Conservation (phyloP, 345 rosid genomes). For the Ceriops tagal region DNA sequence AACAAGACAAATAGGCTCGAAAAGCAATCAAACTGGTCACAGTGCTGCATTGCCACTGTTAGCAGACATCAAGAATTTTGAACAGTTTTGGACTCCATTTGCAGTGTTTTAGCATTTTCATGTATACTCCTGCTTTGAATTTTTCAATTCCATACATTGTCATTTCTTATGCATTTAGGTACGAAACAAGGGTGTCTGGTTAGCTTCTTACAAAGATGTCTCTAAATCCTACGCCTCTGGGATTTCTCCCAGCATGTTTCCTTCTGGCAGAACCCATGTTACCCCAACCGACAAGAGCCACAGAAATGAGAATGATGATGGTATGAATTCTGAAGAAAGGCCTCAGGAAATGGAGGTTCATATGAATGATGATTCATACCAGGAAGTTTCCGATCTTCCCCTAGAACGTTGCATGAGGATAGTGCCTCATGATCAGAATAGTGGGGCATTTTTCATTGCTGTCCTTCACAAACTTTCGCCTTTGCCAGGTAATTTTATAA, state of each 20-base stretch:
- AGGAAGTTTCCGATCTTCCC: constrained; percentile 68
- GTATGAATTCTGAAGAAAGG: constrained; percentile 31
- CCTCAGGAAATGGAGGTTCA: constrained; percentile 19
- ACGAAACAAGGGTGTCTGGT: constrained; percentile 66
- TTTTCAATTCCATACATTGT: too few species aligned
- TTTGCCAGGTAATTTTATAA: constrained; percentile 53
- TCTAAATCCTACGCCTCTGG: constrained; percentile 46
- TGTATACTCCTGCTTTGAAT: too few species aligned
- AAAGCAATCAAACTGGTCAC: too few species aligned
- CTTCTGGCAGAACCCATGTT: constrained; percentile 50
- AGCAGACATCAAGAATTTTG: neutral
- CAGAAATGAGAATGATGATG: constrained; percentile 31
- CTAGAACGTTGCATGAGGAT: constrained; percentile 87
- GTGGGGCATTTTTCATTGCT: constrained; percentile 91
- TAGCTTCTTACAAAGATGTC: constrained; percentile 67
- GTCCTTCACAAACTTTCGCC: constrained; percentile 69
- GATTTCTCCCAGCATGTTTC: constrained; percentile 74
- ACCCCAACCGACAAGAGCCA: constrained; percentile 23
- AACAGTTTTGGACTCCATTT: constrained; percentile 5
- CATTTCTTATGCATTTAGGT: constrained; percentile 37
- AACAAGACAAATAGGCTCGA: neutral
- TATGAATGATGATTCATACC: constrained; percentile 36
- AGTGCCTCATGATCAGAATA: constrained; percentile 93
- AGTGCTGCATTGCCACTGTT: neutral
- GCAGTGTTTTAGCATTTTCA: neutral